phyloP scores from a whole-genome alignment of 2,329 filamentous ascomycete genomes.

The Fusarium pilosicola region DNA sequence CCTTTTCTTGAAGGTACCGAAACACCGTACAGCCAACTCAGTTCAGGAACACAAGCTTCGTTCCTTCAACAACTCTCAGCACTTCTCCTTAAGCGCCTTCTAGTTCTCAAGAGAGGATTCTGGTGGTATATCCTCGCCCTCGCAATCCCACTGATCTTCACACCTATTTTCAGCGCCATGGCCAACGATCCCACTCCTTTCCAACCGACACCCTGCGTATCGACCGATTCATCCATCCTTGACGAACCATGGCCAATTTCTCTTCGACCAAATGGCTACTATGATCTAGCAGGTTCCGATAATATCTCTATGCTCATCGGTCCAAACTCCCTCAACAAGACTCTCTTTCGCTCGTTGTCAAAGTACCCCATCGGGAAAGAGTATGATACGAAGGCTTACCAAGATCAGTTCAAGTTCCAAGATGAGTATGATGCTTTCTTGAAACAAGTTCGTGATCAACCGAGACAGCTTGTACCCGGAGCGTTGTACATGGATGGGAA shows the following conservation, averaged over 20 bases:
- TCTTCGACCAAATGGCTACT: neutral
- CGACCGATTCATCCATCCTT: neutral
- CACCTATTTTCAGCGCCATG: neutral
- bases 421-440: neutral
- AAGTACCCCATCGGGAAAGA: neutral
- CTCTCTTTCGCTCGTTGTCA: neutral
- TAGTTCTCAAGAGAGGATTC: neutral
- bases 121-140: neutral
- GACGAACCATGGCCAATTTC: neutral
- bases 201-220: neutral
- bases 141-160: neutral
- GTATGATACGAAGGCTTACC: neutral
- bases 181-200: neutral
- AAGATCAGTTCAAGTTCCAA: neutral
- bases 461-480: neutral
- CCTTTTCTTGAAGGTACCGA: neutral
- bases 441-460: neutral
- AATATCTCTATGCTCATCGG: neutral
- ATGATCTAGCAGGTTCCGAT: neutral
- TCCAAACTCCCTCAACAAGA: neutral
- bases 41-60: neutral
- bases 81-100: neutral
- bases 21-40: neutral
- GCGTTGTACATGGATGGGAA: neutral
- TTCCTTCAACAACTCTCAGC: neutral